phyloP scores from a whole-genome alignment of 257 asterid species.

The Coffea eugenioides region DNA sequence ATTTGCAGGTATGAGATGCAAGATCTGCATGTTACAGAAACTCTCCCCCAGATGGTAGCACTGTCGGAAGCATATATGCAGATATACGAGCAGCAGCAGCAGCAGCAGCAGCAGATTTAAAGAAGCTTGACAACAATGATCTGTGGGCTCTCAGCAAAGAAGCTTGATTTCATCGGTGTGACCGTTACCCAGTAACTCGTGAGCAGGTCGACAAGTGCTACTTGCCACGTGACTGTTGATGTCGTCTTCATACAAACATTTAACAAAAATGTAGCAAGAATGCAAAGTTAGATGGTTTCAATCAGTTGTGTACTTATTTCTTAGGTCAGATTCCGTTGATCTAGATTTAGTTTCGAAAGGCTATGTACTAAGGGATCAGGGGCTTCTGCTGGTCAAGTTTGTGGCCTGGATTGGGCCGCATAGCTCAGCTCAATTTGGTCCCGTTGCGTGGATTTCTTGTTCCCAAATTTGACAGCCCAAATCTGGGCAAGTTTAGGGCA shows the following conservation, averaged over 20 bases:
- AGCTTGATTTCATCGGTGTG: too few relatives aligned
- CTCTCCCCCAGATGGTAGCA: slow-evolving; percentile 94
- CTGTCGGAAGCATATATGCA: slow-evolving; percentile 94
- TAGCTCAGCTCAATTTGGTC: too few relatives aligned
- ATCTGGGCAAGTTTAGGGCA: too few relatives aligned
- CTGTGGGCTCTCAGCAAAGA: too few relatives aligned
- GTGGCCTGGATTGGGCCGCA: too few relatives aligned
- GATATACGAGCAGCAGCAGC: slow-evolving; percentile 90
- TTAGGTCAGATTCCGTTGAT: too few relatives aligned
- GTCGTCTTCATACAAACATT: background rate
- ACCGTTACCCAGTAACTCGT: background rate
- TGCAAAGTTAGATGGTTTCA: background rate
- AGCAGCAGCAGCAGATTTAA: slow-evolving; percentile 11
- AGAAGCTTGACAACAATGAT: background rate
- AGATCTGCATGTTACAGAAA: slow-evolving; percentile 89
- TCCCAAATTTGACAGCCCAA: too few relatives aligned
- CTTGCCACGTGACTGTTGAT: background rate
- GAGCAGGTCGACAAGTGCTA: background rate
- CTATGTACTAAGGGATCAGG: too few relatives aligned
- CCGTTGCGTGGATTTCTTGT: too few relatives aligned
- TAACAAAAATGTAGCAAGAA: background rate
- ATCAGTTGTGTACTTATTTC: too few relatives aligned
- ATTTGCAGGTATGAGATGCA: slow-evolving; percentile 91
- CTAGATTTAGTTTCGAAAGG: too few relatives aligned
- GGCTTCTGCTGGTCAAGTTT: too few relatives aligned